Conservation (phyloP, 768 basidiomycete species). For the Lepiota brunneoincarnata region DNA sequence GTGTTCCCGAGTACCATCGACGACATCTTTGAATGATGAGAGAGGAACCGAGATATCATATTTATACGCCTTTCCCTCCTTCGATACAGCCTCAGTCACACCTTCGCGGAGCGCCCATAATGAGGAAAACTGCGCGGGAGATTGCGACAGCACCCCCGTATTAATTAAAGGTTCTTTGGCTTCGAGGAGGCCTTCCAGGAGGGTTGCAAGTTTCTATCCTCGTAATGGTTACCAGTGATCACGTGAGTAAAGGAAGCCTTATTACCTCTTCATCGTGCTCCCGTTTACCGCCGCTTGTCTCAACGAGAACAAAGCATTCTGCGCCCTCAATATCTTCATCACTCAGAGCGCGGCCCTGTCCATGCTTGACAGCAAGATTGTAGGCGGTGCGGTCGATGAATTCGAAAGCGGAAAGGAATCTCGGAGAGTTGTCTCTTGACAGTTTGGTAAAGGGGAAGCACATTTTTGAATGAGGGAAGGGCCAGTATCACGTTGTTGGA, state of each 20-base stretch:
- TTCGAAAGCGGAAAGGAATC: slow-evolving; percentile 96
- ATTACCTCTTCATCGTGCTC: slow-evolving; percentile 92
- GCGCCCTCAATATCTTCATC: slow-evolving; percentile 75
- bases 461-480: slow-evolving; percentile 81
- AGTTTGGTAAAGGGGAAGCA: slow-evolving; percentile 80
- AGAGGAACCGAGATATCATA: slow-evolving; percentile 94
- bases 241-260: slow-evolving; percentile 5
- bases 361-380: slow-evolving; percentile 80
- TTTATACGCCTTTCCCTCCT: slow-evolving; percentile 95
- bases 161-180: slow-evolving; percentile 75
- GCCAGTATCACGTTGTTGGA: slow-evolving; percentile 92
- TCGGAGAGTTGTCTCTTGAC: slow-evolving; percentile 86
- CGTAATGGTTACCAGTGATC: neutral
- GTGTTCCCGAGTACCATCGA: slow-evolving; percentile 75
- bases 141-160: slow-evolving; percentile 91
- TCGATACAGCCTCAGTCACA: slow-evolving; percentile 87
- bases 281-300: slow-evolving; percentile 89
- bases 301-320: slow-evolving; percentile 87
- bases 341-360: slow-evolving; percentile 73
- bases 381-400: slow-evolving; percentile 89
- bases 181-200: slow-evolving; percentile 77
- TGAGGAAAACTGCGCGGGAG: slow-evolving; percentile 82
- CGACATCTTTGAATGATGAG: slow-evolving; percentile 80
- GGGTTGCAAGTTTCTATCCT: slow-evolving; percentile 74
- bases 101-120: slow-evolving; percentile 93